phyloP scores from a whole-genome alignment of 352 stramenopile species.

The Phytophthora pinifolia region DNA sequence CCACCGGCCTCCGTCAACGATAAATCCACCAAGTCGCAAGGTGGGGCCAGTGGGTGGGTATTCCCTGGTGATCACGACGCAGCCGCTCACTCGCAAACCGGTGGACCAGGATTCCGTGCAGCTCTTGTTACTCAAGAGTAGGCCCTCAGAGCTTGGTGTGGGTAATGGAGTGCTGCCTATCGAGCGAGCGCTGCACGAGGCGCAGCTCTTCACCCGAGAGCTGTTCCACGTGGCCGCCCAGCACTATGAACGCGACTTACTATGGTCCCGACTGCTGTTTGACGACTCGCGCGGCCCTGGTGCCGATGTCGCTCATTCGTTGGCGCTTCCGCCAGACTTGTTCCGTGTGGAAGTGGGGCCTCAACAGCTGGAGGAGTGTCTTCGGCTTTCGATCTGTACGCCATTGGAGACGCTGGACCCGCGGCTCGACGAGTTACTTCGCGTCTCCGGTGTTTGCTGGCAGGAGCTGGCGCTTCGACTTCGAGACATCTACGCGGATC shows the following conservation, averaged over 20 bases:
- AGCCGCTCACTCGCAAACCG: constrained; percentile 51
- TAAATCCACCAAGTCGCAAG: constrained; percentile 26
- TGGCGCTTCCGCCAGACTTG: constrained; percentile 54
- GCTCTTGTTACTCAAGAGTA: constrained; percentile 65
- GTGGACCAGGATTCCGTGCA: constrained; percentile 69
- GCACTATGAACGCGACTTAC: constrained; percentile 85
- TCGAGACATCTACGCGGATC: constrained; percentile 74
- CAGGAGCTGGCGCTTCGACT: constrained; percentile 74
- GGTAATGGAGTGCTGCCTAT: constrained; percentile 53
- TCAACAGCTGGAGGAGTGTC: constrained; percentile 84
- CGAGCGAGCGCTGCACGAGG: constrained; percentile 72
- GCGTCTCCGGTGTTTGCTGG: constrained; percentile 72
- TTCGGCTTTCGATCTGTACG: constrained; percentile 80
- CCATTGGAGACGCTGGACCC: constrained; percentile 78
- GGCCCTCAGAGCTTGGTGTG: constrained; percentile 36
- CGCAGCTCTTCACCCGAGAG: constrained; percentile 75
- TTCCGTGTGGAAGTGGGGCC: constrained; percentile 76
- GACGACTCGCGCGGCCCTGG: constrained; percentile 54
- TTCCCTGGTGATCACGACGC: constrained; percentile 78
- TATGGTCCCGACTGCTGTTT: constrained; percentile 85
- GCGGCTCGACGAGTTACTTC: constrained; percentile 62
- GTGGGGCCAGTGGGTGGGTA: constrained; percentile 45
- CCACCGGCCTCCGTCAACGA: constrained; percentile 45
- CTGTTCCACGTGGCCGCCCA: constrained; percentile 74
- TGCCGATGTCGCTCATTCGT: constrained; percentile 49